Conservation (phyloP, 176 grass and related monocot genomes). For the Cocos nucifera region DNA sequence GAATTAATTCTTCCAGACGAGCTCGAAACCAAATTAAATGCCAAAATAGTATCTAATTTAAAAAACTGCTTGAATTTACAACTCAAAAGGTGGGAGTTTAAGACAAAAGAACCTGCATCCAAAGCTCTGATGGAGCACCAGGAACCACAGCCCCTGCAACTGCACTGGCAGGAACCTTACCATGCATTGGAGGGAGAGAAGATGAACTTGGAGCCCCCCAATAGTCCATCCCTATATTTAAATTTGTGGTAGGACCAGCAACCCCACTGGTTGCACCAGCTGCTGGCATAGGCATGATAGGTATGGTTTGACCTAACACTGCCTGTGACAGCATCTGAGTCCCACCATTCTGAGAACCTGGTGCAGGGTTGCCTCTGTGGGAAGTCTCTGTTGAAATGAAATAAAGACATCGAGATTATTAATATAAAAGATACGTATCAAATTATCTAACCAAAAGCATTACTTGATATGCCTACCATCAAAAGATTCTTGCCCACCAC, state of each 20-base stretch:
- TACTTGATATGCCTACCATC: conserved; percentile 31
- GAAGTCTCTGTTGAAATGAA: conserved; percentile 25
- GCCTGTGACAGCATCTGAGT: conserved; percentile 35
- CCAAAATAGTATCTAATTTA: too few relatives aligned
- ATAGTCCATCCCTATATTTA: conserved; percentile 82
- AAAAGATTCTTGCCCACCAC: conserved; percentile 37
- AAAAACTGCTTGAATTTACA: neutral
- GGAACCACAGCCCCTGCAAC: conserved; percentile 21
- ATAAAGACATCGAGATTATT: conserved; percentile 11
- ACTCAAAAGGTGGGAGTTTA: neutral
- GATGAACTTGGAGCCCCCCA: conserved; percentile 56
- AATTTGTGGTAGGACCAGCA: conserved; percentile 56
- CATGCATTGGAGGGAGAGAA: conserved; percentile 32
- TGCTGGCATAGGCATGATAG: conserved; percentile 45
- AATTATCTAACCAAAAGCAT: conserved; percentile 4
- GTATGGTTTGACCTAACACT: conserved; percentile 44
- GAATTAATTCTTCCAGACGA: too few relatives aligned
- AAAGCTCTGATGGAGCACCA: conserved; percentile 28
- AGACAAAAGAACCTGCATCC: conserved; percentile 26
- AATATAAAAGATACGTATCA: conserved; percentile 5
- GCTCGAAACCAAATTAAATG: too few relatives aligned
- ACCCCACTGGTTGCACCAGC: conserved; percentile 44
- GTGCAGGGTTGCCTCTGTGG: conserved; percentile 24
- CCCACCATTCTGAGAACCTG: conserved; percentile 44
- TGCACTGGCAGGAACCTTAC: conserved; percentile 34